phyloP scores from a whole-genome alignment of 2,329 filamentous ascomycete species.

The Phyllachora maydis region DNA sequence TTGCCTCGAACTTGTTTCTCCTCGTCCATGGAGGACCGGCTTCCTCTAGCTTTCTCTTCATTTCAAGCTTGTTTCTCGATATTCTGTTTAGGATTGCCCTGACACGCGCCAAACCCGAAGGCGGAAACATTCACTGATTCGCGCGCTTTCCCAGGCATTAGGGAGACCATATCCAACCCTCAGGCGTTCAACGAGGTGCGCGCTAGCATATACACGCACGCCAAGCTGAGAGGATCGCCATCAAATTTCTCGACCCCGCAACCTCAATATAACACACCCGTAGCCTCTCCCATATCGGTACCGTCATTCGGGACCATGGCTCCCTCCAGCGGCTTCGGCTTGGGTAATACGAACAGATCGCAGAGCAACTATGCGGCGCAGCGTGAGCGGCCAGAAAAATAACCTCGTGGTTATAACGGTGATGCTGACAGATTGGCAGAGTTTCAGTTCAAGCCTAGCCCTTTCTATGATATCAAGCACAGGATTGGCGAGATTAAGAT shows the following conservation, averaged over 20 bases:
- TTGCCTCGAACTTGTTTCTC: too few species aligned
- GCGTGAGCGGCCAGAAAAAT: too few species aligned
- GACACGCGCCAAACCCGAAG: constrained; percentile 9
- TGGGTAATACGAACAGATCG: background rate
- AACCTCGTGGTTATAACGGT: constrained; percentile 1
- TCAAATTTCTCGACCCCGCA: too few species aligned
- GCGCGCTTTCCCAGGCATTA: too few species aligned
- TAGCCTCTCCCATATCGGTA: background rate
- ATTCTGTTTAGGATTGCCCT: constrained; percentile 1
- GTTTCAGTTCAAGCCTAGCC: constrained; percentile 44
- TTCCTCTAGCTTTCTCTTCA: background rate
- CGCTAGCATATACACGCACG: too few species aligned
- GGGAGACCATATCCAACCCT: too few species aligned
- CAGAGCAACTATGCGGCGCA: background rate
- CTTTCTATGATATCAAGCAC: constrained; percentile 58
- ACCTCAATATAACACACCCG: constrained; percentile 14
- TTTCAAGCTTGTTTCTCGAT: background rate
- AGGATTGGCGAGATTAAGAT: constrained; percentile 42
- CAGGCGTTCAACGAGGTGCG: too few species aligned
- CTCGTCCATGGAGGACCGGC: too few species aligned
- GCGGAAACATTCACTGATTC: too few species aligned
- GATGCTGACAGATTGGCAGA: constrained; percentile 1
- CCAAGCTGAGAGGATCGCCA: too few species aligned
- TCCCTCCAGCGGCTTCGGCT: background rate
- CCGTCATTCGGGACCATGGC: background rate